A percentile compares a stretch with the other conserved stretches of the same genome.
phyloP scores from a whole-genome alignment of 23 red algal genomes.

The Gracilaria caudata region DNA sequence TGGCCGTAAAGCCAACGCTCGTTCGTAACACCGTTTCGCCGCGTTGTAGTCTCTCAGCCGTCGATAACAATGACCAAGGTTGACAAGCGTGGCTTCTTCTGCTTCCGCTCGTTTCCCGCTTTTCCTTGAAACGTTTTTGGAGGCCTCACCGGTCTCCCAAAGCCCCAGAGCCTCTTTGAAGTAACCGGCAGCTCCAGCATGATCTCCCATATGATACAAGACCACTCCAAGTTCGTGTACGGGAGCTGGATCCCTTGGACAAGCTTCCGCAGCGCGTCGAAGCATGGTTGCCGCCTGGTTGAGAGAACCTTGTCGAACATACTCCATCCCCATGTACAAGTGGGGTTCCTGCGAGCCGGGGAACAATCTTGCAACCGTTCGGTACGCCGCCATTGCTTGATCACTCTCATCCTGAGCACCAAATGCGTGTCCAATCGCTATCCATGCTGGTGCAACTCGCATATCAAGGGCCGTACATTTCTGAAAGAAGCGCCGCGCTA shows the following conservation, averaged over 20 bases:
- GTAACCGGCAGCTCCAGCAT: conserved; percentile 60
- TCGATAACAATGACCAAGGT: conserved; percentile 65
- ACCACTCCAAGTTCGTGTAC: conserved; percentile 80
- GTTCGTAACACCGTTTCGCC: conserved; percentile 61
- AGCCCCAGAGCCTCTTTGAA: conserved; percentile 71
- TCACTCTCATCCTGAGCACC: conserved; percentile 89
- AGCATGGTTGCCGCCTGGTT: conserved; percentile 63
- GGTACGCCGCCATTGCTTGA: conserved; percentile 92
- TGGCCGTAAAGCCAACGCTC: conserved; percentile 47
- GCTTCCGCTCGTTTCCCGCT: conserved; percentile 68
- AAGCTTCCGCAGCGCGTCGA: conserved; percentile 60
- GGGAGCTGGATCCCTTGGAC: conserved; percentile 50
- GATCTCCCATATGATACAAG: conserved; percentile 77
- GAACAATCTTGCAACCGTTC: conserved; percentile 79
- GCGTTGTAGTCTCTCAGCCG: conserved; percentile 35
- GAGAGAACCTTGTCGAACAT: conserved; percentile 72
- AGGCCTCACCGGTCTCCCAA: conserved; percentile 51
- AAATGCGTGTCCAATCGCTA: conserved; percentile 92
- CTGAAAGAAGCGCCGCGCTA: conserved; percentile 77
- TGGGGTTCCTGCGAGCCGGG: conserved; percentile 64
- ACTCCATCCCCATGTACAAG: conserved; percentile 90
- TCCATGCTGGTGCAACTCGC: conserved; percentile 74
- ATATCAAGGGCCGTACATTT: conserved; percentile 85
- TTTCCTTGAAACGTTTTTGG: conserved; percentile 12
- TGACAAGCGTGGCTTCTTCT: conserved; percentile 65